phyloP scores from a whole-genome alignment of 202 grass and related monocot species.

The Panicum hallii region DNA sequence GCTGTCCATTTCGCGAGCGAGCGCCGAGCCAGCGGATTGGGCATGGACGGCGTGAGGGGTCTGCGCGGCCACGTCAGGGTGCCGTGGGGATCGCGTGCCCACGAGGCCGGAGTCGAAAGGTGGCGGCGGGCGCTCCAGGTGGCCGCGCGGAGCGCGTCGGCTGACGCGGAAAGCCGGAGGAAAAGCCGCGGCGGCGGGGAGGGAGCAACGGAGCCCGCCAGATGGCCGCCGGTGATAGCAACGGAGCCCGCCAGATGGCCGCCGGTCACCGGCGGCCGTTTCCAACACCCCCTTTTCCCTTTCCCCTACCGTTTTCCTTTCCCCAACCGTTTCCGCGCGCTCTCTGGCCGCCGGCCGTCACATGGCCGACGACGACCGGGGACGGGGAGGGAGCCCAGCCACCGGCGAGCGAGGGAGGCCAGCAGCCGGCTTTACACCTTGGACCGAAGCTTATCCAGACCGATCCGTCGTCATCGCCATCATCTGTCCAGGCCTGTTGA shows the following conservation, averaged over 20 bases:
- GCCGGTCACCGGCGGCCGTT: not conserved
- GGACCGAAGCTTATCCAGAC: not conserved
- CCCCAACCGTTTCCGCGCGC: not conserved
- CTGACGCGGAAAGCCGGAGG: constrained; percentile 12
- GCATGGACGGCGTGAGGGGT: not conserved
- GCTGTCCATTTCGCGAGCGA: not conserved
- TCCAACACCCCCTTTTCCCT: no score
- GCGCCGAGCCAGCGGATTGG: not conserved
- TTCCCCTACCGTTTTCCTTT: no score
- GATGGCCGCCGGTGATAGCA: not conserved
- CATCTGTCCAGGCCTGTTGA: not conserved
- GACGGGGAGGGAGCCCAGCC: not conserved
- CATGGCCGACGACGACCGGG: constrained; percentile 13
- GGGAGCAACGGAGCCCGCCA: not conserved
- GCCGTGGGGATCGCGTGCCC: not conserved
- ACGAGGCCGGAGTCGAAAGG: not conserved
- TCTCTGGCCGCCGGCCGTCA: not conserved
- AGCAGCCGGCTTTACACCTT: not conserved
- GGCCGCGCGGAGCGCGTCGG: not conserved
- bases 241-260: not conserved
- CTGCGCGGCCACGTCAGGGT: constrained; percentile 3
- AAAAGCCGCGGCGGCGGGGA: not conserved
- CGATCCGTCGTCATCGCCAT: not conserved
- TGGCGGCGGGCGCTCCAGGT: not conserved
- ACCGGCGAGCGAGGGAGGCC: not conserved